phyloP scores from a whole-genome alignment of 164 flowering plant genomes.

The Echeveria elegans region DNA sequence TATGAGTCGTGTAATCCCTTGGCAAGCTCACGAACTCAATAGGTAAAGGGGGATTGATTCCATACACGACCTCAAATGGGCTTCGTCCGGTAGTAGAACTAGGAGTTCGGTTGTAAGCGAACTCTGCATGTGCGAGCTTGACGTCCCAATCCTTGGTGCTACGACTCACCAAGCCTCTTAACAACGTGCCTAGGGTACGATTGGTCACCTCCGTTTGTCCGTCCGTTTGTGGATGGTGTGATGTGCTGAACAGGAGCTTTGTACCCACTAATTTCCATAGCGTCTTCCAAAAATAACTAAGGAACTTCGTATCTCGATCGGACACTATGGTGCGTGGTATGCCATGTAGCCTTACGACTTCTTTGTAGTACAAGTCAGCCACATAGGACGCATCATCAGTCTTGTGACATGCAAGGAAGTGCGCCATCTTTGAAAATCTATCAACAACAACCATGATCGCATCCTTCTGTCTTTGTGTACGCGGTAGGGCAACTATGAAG shows the following conservation, averaged over 20 bases:
- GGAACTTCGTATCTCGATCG: background rate
- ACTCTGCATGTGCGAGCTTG: too few relatives aligned
- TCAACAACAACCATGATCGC: constrained; percentile 5
- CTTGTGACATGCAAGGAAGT: background rate
- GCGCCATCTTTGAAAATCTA: constrained; percentile 4
- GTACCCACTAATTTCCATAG: too few relatives aligned
- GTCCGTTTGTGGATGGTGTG: too few relatives aligned
- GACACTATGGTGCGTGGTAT: background rate
- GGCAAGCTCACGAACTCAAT: too few relatives aligned
- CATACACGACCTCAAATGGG: too few relatives aligned
- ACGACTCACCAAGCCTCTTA: background rate
- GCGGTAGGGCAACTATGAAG: too few relatives aligned
- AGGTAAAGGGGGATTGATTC: too few relatives aligned
- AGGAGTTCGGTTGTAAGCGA: too few relatives aligned
- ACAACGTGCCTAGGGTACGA: background rate
- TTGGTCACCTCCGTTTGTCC: too few relatives aligned
- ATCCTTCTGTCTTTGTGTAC: background rate
- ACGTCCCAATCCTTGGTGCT: too few relatives aligned
- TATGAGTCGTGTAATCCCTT: too few relatives aligned
- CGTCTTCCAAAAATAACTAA: too few relatives aligned
- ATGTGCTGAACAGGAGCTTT: background rate
- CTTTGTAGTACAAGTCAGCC: background rate
- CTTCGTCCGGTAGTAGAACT: background rate
- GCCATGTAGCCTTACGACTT: background rate
- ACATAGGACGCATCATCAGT: background rate